Percentiles rank a stretch among this genome's conserved stretches.
These are phyloP conservation scores for Phytophthora uliginosa DNA, from an alignment of 352 stramenopile species.

Conservation along the genomic window DNA sequence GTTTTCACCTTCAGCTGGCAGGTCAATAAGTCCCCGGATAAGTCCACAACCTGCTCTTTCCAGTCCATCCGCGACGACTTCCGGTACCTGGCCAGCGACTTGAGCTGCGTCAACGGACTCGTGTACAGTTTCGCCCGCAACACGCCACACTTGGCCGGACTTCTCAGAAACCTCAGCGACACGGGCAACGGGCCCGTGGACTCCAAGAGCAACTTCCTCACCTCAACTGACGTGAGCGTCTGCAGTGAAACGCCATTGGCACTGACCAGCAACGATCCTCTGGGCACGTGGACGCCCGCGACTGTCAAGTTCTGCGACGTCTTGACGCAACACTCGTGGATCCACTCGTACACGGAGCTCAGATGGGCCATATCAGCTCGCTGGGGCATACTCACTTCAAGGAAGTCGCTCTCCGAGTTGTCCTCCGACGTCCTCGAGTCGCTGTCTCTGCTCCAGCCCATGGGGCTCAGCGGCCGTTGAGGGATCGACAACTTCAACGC, in stretches of 20 bases:
- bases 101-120: constrained; percentile 67
- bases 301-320: constrained; percentile 52
- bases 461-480: constrained; percentile 12
- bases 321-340: constrained; percentile 61
- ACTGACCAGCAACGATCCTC: constrained; percentile 71
- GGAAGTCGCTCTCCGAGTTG: constrained; percentile 38
- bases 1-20: constrained; percentile 46
- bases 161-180: constrained; percentile 60
- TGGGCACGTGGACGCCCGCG: constrained; percentile 38
- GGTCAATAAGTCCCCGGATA: constrained; percentile 70
- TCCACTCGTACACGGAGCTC: constrained; percentile 65
- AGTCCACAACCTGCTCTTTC: constrained; percentile 74
- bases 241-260: constrained; percentile 72
- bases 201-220: constrained; percentile 54
- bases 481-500: constrained; percentile 25
- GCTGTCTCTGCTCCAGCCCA: constrained; percentile 24
- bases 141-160: constrained; percentile 54
- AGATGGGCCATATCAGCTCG: constrained; percentile 49
- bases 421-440: constrained; percentile 4
- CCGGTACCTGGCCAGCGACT: constrained; percentile 63
- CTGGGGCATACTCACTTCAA: constrained; percentile 43
- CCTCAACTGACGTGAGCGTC: constrained; percentile 57
- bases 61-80: constrained; percentile 45
- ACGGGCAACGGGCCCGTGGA: constrained; percentile 42
- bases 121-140: constrained; percentile 63